Percentiles rank a stretch among this genome's conserved stretches.
Conservation (phyloP, 495 filamentous ascomycete species). For the Hypoxylon trugodes region DNA sequence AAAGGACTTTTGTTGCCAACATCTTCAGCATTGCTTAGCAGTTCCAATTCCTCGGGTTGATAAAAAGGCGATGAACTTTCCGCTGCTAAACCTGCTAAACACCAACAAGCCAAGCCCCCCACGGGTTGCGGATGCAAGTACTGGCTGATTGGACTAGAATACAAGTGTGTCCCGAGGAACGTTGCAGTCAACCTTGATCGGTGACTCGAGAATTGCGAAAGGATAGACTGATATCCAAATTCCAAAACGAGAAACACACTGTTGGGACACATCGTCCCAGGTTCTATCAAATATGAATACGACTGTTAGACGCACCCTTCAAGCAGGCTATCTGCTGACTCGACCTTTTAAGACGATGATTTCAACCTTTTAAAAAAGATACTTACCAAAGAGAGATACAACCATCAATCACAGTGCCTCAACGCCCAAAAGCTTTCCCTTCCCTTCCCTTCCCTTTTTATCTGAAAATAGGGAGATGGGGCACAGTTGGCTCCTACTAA, state of each 20-base stretch:
- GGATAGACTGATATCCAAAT: slow-evolving; percentile 6
- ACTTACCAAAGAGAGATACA: no score
- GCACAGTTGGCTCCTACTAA: background rate
- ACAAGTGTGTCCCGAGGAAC: slow-evolving; percentile 29
- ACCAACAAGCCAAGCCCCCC: slow-evolving; percentile 20
- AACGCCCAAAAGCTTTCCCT: slow-evolving; percentile 1
- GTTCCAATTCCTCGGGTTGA: slow-evolving; percentile 25
- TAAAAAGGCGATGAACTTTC: slow-evolving; percentile 6
- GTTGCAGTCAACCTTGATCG: slow-evolving; percentile 29
- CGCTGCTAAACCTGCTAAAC: slow-evolving; percentile 5
- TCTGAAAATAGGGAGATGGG: slow-evolving; percentile 12
- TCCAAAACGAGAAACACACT: slow-evolving; percentile 12
- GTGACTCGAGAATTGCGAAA: slow-evolving; percentile 12
- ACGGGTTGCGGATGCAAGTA: slow-evolving; percentile 25
- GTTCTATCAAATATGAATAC: background rate
- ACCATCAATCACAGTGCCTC: slow-evolving; percentile 8
- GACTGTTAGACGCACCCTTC: slow-evolving; percentile 8
- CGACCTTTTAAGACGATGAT: background rate
- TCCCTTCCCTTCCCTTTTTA: background rate
- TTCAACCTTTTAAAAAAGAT: no score
- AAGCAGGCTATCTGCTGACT: slow-evolving; percentile 10
- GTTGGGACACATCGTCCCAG: background rate
- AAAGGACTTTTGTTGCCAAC: background rate
- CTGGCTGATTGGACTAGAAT: slow-evolving; percentile 32
- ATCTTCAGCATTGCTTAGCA: slow-evolving; percentile 12